These are phyloP conservation scores for Kregervanrija delftensis DNA, from an alignment of 805 yeast species.

Conservation along the genomic window DNA sequence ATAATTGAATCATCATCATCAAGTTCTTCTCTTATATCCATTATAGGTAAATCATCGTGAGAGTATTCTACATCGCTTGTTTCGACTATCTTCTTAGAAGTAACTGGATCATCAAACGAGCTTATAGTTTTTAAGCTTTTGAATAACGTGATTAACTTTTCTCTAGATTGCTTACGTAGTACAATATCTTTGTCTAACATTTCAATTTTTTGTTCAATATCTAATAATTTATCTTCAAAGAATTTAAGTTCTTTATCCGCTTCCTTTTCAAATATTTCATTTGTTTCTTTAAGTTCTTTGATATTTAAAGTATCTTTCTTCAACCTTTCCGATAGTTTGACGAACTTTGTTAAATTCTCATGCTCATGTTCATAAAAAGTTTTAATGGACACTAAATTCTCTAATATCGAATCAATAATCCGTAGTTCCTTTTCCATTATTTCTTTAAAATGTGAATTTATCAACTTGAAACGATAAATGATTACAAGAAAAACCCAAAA, in stretches of 20 bases:
- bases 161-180: slow-evolving; percentile 26
- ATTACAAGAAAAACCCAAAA: not conserved
- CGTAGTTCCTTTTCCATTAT: slow-evolving; percentile 21
- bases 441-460: not conserved
- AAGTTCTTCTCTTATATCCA: slow-evolving; percentile 79
- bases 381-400: slow-evolving; percentile 19
- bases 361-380: slow-evolving; percentile 22
- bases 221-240: slow-evolving; percentile 8
- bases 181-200: slow-evolving; percentile 29
- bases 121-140: slow-evolving; percentile 17
- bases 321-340: slow-evolving; percentile 10
- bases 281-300: slow-evolving; percentile 10
- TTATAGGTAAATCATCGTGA: slow-evolving; percentile 52
- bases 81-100: not conserved
- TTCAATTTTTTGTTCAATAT: slow-evolving; percentile 9
- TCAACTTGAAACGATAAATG: not conserved
- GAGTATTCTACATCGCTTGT: slow-evolving; percentile 10
- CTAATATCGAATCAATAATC: slow-evolving; percentile 20
- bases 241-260: slow-evolving; percentile 15
- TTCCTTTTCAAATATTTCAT: slow-evolving; percentile 16
- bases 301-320: slow-evolving; percentile 9
- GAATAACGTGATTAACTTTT: slow-evolving; percentile 23
- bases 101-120: slow-evolving; percentile 25
- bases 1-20: slow-evolving; percentile 79
- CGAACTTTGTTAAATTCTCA: slow-evolving; percentile 14